Evolutionary conservation across 305 asterid species (phyloP).

Genomic region (Fraxinus dipetala): DNA sequence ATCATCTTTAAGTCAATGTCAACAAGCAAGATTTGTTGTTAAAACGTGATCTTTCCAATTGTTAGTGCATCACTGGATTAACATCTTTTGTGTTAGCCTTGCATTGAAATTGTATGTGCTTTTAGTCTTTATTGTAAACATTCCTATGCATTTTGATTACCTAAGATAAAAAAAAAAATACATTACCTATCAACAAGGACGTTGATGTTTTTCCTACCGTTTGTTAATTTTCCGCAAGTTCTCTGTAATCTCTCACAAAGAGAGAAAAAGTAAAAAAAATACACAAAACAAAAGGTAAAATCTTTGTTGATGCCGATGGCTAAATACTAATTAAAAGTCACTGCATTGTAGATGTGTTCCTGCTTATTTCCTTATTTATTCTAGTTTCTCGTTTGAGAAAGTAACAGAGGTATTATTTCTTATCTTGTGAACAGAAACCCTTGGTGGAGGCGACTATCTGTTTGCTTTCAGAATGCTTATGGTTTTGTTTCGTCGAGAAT

Average conservation of each 20-base stretch:
- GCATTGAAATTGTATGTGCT: neutral
- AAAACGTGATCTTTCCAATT: neutral
- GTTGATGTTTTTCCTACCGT: neutral
- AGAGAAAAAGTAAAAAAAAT: neutral
- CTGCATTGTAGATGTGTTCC: conserved; percentile 7
- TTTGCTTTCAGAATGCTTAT: conserved; percentile 94
- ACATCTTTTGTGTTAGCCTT: neutral
- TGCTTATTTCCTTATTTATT: neutral
- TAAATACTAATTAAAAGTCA: neutral
- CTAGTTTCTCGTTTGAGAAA: conserved; percentile 4
- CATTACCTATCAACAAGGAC: neutral
- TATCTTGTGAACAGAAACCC: conserved; percentile 48
- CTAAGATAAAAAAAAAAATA: neutral
- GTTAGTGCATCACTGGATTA: neutral
- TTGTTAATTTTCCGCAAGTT: neutral
- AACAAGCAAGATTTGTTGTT: neutral
- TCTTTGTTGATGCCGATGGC: neutral
- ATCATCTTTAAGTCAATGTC: neutral
- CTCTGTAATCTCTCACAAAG: neutral
- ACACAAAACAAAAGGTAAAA: neutral
- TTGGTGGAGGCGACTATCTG: conserved; percentile 88
- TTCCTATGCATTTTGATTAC: neutral
- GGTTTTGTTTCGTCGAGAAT: conserved; percentile 89
- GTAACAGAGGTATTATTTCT: conserved; percentile 24
- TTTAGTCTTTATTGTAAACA: neutral